These are phyloP conservation scores for Elongisporangium anandrum DNA, from an alignment of 352 stramenopile species.

Conservation along the genomic window DNA sequence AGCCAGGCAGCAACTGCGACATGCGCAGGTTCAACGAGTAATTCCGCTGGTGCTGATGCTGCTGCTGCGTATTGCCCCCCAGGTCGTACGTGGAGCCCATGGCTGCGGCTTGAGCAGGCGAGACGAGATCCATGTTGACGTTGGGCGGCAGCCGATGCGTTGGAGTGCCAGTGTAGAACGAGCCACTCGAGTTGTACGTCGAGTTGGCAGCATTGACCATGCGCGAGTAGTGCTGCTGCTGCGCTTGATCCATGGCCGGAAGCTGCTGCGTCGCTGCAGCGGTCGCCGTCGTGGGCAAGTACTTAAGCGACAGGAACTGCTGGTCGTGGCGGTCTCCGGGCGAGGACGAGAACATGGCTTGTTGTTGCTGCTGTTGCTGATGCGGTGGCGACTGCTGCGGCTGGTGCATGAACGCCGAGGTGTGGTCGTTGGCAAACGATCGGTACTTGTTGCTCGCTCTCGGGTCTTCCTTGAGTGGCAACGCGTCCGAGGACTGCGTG, in stretches of 20 bases:
- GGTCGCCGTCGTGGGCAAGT: neutral
- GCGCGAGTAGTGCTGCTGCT: constrained; percentile 3
- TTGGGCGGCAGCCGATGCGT: too few relatives aligned
- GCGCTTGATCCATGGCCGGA: constrained; percentile 6
- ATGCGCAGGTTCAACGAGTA: neutral
- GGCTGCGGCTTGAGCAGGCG: neutral
- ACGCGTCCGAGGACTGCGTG: constrained; percentile 27
- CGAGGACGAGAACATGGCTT: constrained; percentile 6
- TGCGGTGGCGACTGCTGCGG: constrained; percentile 19
- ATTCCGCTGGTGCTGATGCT: constrained; percentile 7
- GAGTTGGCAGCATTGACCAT: too few relatives aligned
- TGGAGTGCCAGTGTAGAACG: too few relatives aligned
- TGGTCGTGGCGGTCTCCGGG: too few relatives aligned
- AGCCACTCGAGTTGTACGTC: too few relatives aligned
- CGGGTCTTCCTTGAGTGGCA: constrained; percentile 29
- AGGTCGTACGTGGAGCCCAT: constrained; percentile 17
- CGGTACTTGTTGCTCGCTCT: constrained; percentile 30
- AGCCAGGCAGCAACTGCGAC: too few relatives aligned
- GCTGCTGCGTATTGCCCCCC: constrained; percentile 3
- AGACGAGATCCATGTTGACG: constrained; percentile 9
- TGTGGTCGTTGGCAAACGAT: constrained; percentile 18
- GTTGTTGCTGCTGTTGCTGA: constrained; percentile 18
- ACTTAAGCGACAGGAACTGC: constrained; percentile 2
- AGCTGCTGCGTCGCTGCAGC: constrained; percentile 9
- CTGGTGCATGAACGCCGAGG: constrained; percentile 32